Conservation (phyloP, 1,284 basidiomycete genomes). For the Caloboletus firmus region DNA sequence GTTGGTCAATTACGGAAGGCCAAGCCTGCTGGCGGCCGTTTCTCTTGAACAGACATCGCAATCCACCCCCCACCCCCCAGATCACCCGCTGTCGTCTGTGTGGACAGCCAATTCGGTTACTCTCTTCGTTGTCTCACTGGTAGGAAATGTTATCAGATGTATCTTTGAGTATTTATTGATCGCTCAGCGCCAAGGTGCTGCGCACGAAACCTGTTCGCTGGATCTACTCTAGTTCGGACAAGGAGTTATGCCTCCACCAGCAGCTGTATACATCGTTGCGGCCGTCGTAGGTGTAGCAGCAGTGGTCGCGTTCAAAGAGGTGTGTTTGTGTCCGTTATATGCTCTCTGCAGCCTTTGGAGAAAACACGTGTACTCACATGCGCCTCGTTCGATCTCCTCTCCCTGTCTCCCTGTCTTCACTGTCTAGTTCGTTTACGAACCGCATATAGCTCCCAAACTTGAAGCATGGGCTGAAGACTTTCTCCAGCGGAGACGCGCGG, state of each 20-base stretch:
- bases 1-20: slow-evolving; percentile 16
- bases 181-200: slow-evolving; percentile 10
- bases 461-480: slow-evolving; percentile 53
- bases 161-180: neutral
- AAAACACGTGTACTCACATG: slow-evolving; percentile 28
- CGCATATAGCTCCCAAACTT: slow-evolving; percentile 56
- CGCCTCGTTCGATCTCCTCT: neutral
- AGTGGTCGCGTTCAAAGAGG: slow-evolving; percentile 46
- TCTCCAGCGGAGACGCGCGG: slow-evolving; percentile 40
- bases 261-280: slow-evolving; percentile 41
- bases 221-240: slow-evolving; percentile 7
- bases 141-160: neutral
- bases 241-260: slow-evolving; percentile 30
- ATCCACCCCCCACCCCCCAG: neutral
- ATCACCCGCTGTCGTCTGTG: neutral
- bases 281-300: slow-evolving; percentile 42
- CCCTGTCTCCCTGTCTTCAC: neutral
- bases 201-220: slow-evolving; percentile 12
- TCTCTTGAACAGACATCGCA: neutral
- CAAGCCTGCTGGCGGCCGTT: slow-evolving; percentile 6
- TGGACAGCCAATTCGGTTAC: neutral
- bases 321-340: slow-evolving; percentile 17
- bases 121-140: neutral
- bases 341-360: neutral
- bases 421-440: slow-evolving; percentile 59